A percentile compares a stretch with the other conserved stretches of the same genome.
Evolutionary conservation across 2,329 filamentous ascomycete species (phyloP).

Genomic region (Clonostachys solani): DNA sequence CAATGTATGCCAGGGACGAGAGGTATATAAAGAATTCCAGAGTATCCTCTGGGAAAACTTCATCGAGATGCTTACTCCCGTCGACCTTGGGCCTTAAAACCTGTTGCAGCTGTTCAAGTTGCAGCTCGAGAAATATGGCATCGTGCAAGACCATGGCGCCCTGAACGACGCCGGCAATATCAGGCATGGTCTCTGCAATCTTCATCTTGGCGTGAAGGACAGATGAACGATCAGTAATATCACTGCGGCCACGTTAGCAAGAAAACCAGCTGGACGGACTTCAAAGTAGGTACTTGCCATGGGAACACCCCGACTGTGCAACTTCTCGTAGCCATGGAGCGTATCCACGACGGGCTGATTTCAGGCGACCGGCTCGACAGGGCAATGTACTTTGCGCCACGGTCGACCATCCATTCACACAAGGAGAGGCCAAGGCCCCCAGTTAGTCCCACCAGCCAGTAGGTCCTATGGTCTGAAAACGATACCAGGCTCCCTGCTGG

Average conservation of each 20-base stretch:
- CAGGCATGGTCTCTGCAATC: too few species aligned
- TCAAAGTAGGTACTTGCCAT: too few species aligned
- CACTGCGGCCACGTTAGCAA: too few species aligned
- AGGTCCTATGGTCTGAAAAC: slow-evolving; percentile 24
- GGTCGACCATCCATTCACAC: slow-evolving; percentile 25
- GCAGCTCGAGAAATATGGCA: slow-evolving; percentile 14
- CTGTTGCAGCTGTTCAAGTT: slow-evolving; percentile 11
- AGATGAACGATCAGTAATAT: too few species aligned
- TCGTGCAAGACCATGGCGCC: slow-evolving; percentile 28
- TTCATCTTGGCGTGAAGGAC: too few species aligned
- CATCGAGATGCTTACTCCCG: slow-evolving; percentile 33
- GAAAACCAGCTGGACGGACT: too few species aligned
- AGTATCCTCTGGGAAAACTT: slow-evolving; percentile 12
- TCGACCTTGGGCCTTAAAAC: slow-evolving; percentile 21
- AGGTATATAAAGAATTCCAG: slow-evolving; percentile 38
- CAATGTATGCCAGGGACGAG: slow-evolving; percentile 24
- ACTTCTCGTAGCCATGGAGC: too few species aligned
- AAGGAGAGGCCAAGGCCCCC: slow-evolving; percentile 27
- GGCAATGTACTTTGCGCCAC: slow-evolving; percentile 25
- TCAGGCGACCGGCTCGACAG: slow-evolving; percentile 33
- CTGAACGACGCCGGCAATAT: slow-evolving; percentile 30
- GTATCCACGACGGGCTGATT: too few species aligned
- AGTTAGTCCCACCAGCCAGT: slow-evolving; percentile 22
- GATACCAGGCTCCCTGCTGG: too few species aligned
- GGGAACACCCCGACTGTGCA: too few species aligned